Evolutionary conservation across 1,284 basidiomycete species (phyloP).

Genomic region (Ustilago bromivora): DNA sequence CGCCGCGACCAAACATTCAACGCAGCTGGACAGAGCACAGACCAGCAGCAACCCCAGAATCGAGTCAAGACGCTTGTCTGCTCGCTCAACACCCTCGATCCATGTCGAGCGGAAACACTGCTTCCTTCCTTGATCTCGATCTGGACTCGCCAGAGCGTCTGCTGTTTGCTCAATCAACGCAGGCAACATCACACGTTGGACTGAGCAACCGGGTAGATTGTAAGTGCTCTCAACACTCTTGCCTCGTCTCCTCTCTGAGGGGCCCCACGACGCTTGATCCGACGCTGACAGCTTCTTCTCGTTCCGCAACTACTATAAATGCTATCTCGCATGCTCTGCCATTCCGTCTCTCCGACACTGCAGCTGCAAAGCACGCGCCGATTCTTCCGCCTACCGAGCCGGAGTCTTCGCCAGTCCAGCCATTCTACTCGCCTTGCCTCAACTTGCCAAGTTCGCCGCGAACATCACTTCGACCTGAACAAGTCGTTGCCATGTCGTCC

Average conservation of each 20-base stretch:
- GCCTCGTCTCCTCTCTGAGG: not conserved
- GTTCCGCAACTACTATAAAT: not conserved
- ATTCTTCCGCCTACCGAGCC: not conserved
- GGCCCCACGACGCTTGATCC: not conserved
- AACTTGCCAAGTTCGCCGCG: constrained; percentile 18
- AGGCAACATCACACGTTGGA: not conserved
- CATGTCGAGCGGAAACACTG: constrained; percentile 13
- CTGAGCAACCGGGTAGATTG: constrained; percentile 9
- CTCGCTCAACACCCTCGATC: constrained; percentile 8
- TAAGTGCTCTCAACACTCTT: constrained; percentile 3
- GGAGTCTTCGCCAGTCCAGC: constrained; percentile 19
- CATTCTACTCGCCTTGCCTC: constrained; percentile 35
- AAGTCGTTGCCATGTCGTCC: constrained; percentile 6
- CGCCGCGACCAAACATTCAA: constrained; percentile 18
- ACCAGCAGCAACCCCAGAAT: not conserved
- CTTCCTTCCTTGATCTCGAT: constrained; percentile 19
- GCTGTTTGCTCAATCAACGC: constrained; percentile 2
- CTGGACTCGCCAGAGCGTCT: constrained; percentile 10
- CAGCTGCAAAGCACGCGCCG: constrained; percentile 4
- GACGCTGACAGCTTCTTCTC: not conserved
- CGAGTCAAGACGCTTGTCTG: not conserved
- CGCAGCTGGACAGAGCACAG: constrained; percentile 25
- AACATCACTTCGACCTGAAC: constrained; percentile 1
- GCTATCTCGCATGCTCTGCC: not conserved
- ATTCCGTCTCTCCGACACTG: not conserved